These are phyloP conservation scores for Ophiostoma sp. DNA, from an alignment of 2,329 filamentous ascomycete species.

Conservation along the genomic window DNA sequence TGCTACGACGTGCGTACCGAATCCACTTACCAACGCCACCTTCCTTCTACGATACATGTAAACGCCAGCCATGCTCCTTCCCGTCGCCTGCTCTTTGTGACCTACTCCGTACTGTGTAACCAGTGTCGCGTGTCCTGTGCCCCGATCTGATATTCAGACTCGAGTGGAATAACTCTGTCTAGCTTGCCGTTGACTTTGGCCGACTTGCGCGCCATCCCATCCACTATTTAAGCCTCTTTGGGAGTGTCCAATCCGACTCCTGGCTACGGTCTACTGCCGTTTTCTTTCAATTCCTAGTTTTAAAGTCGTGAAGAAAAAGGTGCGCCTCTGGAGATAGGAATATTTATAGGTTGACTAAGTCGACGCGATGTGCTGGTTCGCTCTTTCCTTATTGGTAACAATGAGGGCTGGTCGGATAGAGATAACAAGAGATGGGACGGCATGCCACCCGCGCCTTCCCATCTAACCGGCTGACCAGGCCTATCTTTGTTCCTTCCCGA, in stretches of 20 bases:
- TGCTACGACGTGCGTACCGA: background rate
- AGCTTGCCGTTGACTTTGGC: background rate
- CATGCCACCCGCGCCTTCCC: background rate
- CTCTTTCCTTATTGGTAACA: background rate
- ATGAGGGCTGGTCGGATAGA: background rate
- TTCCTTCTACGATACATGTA: conserved; percentile 4
- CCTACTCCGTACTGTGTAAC: background rate
- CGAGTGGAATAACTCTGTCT: conserved; percentile 13
- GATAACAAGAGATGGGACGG: background rate
- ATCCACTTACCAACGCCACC: background rate
- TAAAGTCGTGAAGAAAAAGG: background rate
- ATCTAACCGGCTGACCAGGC: background rate
- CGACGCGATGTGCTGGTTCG: background rate
- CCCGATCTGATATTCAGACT: conserved; percentile 12
- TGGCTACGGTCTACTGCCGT: background rate
- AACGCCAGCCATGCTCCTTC: background rate
- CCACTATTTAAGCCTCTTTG: conserved; percentile 17
- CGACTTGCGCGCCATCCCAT: background rate
- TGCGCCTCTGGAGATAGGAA: background rate
- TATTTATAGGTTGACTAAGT: background rate
- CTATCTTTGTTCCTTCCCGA: background rate
- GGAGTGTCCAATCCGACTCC: background rate
- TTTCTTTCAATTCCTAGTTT: conserved; percentile 1
- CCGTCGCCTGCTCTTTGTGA: background rate
- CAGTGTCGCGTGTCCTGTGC: conserved; percentile 4